Evolutionary conservation across 805 yeast species (phyloP), one percentile per base, ranked within the genome.

Genomic region (Komagataella mondaviorum): DNA sequence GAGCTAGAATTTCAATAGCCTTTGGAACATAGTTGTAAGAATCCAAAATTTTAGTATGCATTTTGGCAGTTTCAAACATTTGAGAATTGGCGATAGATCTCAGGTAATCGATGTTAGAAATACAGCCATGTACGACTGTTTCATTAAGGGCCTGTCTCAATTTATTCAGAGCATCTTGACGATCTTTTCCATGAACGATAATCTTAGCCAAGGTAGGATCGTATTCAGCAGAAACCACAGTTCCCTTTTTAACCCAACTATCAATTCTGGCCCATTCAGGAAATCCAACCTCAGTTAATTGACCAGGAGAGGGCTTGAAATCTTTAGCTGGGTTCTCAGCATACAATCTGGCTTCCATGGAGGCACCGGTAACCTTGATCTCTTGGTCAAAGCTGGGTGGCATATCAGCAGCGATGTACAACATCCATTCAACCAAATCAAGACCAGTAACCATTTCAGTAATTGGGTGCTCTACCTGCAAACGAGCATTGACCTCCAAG

Each of bases 361-460:
- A 79, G 0, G 95, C 96, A 57, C 99, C 98, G 48, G 77, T 75
- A 44, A 83, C 79, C 12, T 67, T 71, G 50, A 88, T 73, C 46
- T 69, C 67, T 55, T 76, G 78, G 44, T 69, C 60, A 59, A 89
- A 88, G 62, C 83, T 87, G 5, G 96, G 96, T 3, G 97, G 83
- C 57, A 76, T 76, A 62, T 88, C 90, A 44, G 95, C 96, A 39
- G 97, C 97, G 63, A 91, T 85, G 59, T 75, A 71, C 55, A 91
- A 71, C 99, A 93, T 93, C 96, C 96, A 88, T 67, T 93, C 97
- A 18, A 91, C 98, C 56, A 91, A 72, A 68, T 91, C 99, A 51
- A 90, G 71, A 2, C 97, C 97, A 17, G 97, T 91, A 45, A 88
- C 96, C 80, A 81, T 74, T 69, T 91, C 99, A 24, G 99, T 91